These are phyloP conservation scores for Leucaena leucocephala DNA, from an alignment of 306 rosid genomes.

Conservation along the genomic window DNA sequence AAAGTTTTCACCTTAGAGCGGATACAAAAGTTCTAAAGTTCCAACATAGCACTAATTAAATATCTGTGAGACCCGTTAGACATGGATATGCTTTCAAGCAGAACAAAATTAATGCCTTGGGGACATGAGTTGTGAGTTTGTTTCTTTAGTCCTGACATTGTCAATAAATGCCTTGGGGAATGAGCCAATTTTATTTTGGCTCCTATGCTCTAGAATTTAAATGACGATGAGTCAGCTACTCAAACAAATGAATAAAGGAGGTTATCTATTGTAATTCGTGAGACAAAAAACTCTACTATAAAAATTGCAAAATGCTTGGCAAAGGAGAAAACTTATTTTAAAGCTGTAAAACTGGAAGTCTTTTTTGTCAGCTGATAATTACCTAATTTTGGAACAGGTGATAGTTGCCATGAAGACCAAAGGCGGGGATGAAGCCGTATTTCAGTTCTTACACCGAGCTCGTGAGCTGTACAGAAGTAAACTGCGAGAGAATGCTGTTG, in stretches of 20 bases:
- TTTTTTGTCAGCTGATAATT: conserved; percentile 27
- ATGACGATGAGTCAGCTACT: conserved; percentile 10
- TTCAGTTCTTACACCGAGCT: conserved; percentile 79
- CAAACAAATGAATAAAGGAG: background rate
- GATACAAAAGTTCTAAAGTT: background rate
- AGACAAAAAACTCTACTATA: background rate
- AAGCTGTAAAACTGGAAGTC: background rate
- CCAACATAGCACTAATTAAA: conserved; percentile 7
- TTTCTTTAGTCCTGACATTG: background rate
- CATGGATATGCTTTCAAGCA: background rate
- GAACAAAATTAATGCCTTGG: background rate
- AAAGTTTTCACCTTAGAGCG: background rate
- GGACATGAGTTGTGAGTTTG: background rate
- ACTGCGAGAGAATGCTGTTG: conserved; percentile 70
- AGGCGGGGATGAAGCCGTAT: conserved; percentile 93
- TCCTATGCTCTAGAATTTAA: conserved; percentile 13
- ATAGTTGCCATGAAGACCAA: conserved; percentile 67
- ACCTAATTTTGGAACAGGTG: conserved; percentile 56
- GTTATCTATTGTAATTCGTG: conserved; percentile 6
- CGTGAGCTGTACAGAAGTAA: conserved; percentile 72
- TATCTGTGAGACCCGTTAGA: background rate
- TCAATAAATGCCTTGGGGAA: conserved; percentile 13
- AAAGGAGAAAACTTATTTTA: background rate
- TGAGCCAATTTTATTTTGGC: conserved; percentile 9
- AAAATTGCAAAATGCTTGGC: conserved; percentile 7